These are phyloP conservation scores for Lentinula lateritia DNA, from an alignment of 768 basidiomycete genomes.

Conservation along the genomic window DNA sequence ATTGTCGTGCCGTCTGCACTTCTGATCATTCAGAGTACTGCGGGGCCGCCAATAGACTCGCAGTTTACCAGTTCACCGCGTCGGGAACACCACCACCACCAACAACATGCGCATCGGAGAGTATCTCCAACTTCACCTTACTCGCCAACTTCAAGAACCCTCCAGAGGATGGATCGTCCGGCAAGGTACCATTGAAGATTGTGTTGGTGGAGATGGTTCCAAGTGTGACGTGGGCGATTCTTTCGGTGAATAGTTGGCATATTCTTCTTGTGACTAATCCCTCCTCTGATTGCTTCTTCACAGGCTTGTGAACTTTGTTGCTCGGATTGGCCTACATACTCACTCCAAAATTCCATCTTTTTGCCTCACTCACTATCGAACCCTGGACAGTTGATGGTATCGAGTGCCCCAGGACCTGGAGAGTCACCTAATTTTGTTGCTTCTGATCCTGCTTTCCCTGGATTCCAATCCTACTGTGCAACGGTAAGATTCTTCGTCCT, in stretches of 20 bases:
- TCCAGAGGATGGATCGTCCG: slow-evolving; percentile 20
- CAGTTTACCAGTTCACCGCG: slow-evolving; percentile 21
- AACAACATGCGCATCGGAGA: slow-evolving; percentile 22
- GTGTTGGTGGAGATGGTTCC: slow-evolving; percentile 34
- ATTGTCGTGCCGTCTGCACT: slow-evolving; percentile 34
- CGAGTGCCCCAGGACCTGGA: slow-evolving; percentile 29
- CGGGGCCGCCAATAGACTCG: slow-evolving; percentile 32
- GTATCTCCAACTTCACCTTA: slow-evolving; percentile 32
- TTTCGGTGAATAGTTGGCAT: slow-evolving; percentile 26
- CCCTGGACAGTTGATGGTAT: slow-evolving; percentile 32
- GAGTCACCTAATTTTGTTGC: slow-evolving; percentile 41
- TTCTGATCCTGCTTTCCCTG: slow-evolving; percentile 37
- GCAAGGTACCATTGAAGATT: slow-evolving; percentile 24
- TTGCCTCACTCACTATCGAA: slow-evolving; percentile 32
- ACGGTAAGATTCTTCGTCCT: slow-evolving; percentile 20
- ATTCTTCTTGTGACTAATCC: neutral
- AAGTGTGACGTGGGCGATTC: slow-evolving; percentile 32
- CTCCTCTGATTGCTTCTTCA: neutral
- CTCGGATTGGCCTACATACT: slow-evolving; percentile 36
- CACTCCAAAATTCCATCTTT: slow-evolving; percentile 34
- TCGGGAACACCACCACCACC: slow-evolving; percentile 23
- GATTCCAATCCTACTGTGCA: slow-evolving; percentile 34
- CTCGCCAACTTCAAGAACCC: slow-evolving; percentile 29
- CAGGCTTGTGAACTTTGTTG: slow-evolving; percentile 37
- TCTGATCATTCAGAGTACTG: slow-evolving; percentile 33